Evolutionary conservation across 257 asterid species (phyloP).

Genomic region (Mentha longifolia): DNA sequence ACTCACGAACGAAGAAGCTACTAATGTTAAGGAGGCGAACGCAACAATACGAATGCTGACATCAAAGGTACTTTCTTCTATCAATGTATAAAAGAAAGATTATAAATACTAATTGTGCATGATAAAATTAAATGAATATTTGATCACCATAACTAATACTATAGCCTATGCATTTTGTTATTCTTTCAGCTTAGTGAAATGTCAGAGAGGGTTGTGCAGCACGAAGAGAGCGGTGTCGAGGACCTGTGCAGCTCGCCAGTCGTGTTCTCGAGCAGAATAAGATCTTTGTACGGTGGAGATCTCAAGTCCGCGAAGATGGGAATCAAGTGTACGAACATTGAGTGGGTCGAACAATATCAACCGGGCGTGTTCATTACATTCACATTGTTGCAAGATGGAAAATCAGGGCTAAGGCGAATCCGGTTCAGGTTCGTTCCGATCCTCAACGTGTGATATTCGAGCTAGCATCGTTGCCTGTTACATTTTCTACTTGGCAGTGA

Average conservation of each 20-base stretch:
- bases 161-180: background rate
- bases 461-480: background rate
- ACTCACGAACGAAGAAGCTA: slow-evolving; percentile 18
- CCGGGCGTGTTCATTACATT: slow-evolving; percentile 33
- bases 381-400: slow-evolving; percentile 26
- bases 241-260: background rate
- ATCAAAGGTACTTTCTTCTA: slow-evolving; percentile 21
- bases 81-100: background rate
- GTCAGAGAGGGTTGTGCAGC: slow-evolving; percentile 22
- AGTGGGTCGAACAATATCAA: slow-evolving; percentile 27
- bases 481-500: background rate
- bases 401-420: slow-evolving; percentile 20
- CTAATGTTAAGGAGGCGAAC: slow-evolving; percentile 25
- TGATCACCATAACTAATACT: background rate
- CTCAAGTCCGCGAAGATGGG: background rate
- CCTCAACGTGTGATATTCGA: background rate
- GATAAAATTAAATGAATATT: too few relatives aligned
- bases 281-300: slow-evolving; percentile 16
- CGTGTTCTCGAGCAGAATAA: slow-evolving; percentile 18
- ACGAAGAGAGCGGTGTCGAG: background rate
- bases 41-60: slow-evolving; percentile 20
- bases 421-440: slow-evolving; percentile 28
- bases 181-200: slow-evolving; percentile 18
- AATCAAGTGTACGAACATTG: slow-evolving; percentile 4
- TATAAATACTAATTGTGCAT: too few relatives aligned